These are phyloP conservation scores for Amyloporia xantha DNA, from an alignment of 768 basidiomycete species.

Conservation along the genomic window DNA sequence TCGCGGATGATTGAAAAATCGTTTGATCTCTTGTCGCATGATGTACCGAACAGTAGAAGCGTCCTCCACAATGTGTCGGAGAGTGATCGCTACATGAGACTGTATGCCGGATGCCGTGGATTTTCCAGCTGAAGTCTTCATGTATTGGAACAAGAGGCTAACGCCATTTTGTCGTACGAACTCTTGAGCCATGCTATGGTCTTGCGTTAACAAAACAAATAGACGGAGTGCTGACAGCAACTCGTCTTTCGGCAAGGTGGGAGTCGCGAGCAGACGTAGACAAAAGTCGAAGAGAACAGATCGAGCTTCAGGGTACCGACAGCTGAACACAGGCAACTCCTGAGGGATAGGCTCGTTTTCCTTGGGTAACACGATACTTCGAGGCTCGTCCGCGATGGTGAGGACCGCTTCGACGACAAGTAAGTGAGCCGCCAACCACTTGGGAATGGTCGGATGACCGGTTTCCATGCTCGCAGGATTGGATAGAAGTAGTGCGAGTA, in stretches of 20 bases:
- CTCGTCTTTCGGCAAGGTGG: constrained; percentile 70
- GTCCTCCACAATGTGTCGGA: constrained; percentile 92
- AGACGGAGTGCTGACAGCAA: constrained; percentile 76
- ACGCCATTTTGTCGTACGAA: constrained; percentile 69
- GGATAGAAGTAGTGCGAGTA: constrained; percentile 62
- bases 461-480: constrained; percentile 42
- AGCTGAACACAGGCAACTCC: constrained; percentile 51
- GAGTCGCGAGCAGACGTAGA: constrained; percentile 58
- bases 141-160: constrained; percentile 53
- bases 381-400: constrained; percentile 67
- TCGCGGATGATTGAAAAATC: constrained; percentile 72
- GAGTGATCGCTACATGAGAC: constrained; percentile 77
- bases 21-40: constrained; percentile 80
- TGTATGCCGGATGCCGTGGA: constrained; percentile 51
- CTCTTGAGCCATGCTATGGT: constrained; percentile 53
- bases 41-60: constrained; percentile 50
- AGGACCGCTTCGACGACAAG: constrained; percentile 83
- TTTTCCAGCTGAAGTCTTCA: constrained; percentile 52
- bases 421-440: constrained; percentile 84
- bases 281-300: constrained; percentile 70
- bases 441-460: constrained; percentile 54
- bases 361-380: constrained; percentile 56
- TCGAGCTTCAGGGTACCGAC: constrained; percentile 55
- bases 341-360: constrained; percentile 57
- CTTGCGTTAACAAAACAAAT: constrained; percentile 78